Evolutionary conservation across 306 rosid genomes (phyloP), one percentile per base, ranked within the genome.

Genomic region (Cucumis sativus): DNA sequence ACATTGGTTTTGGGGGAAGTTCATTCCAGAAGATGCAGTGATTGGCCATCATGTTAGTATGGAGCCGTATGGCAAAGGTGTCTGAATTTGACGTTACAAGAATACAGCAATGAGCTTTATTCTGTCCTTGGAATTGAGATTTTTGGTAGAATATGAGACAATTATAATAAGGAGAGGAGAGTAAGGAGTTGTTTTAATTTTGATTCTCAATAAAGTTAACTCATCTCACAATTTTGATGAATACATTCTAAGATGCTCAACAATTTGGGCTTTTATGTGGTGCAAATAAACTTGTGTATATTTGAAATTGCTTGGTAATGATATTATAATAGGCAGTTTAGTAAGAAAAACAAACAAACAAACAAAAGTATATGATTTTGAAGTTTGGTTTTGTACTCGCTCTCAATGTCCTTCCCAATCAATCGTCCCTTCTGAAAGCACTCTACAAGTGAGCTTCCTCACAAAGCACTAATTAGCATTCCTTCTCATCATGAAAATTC

Each of bases 1-100:
- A 28, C 94, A 90, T 11, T 88, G 90, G 95, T 83, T 84, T 43
- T 87, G 93, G 93, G 67, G 70, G 5, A 82, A 76, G 61, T 85
- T 56, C 18, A 75, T 85, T 11, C 80, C 81, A 20, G 80, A 77
- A 1, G 80, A 77, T 64, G 80, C 74, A 45, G 80, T 77, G n/a
- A 66, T 78, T 65, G 76, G 85, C 30, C 75, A 75, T 77, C 39
- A 54, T 62, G 66, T 2, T 64, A 43, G 69, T 57, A 52, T 76
- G 15, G 76, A 80, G 64, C 51, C 68, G 28, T 54, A 37, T 10
- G 80, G 79, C 52, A 77, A 64, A 15, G 64, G 41, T 10, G 49
- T 33, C 18, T 62, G 49, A 49, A 8, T 33, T 52, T 3, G 5
- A 33, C 9, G 49, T 3, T 30, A 10, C 69, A 35, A 33, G 21